Evolutionary conservation across 306 rosid species (phyloP).

Genomic region (Pueraria montana): DNA sequence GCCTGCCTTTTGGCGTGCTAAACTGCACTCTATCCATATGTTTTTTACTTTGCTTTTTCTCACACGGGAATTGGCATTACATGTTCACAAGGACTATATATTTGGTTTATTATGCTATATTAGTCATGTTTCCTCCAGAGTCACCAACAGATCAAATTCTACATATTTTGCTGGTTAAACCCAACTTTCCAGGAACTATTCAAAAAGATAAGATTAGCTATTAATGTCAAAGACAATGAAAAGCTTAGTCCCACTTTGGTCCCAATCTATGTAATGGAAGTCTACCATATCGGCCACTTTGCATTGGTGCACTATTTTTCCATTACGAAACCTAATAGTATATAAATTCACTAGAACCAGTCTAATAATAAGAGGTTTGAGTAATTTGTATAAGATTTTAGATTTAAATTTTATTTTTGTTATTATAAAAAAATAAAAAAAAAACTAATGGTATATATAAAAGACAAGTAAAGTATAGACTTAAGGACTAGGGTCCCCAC

Average conservation of each 20-base stretch:
- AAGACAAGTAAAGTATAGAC: slow-evolving; percentile 38
- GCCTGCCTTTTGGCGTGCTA: slow-evolving; percentile 46
- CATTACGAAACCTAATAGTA: no score
- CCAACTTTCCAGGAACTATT: slow-evolving; percentile 31
- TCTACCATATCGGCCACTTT: slow-evolving; percentile 50
- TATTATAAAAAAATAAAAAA: background rate
- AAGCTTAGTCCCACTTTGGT: slow-evolving; percentile 36
- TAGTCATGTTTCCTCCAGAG: background rate
- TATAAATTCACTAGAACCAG: background rate
- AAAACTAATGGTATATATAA: slow-evolving; percentile 42
- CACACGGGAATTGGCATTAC: background rate
- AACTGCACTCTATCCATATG: background rate
- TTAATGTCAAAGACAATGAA: slow-evolving; percentile 42
- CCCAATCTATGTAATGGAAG: slow-evolving; percentile 49
- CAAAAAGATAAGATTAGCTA: slow-evolving; percentile 44
- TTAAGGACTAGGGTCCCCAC: slow-evolving; percentile 53
- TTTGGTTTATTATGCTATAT: slow-evolving; percentile 16
- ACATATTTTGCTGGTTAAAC: background rate
- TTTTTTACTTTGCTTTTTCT: slow-evolving; percentile 9
- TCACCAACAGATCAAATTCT: slow-evolving; percentile 38
- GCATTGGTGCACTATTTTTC: slow-evolving; percentile 39
- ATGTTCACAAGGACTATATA: background rate
- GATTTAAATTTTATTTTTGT: background rate
- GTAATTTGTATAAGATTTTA: background rate
- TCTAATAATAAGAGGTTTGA: background rate